Base-by-base conservation (phyloP, 345 rosid species). In the Ceriops zippeliana region DNA sequence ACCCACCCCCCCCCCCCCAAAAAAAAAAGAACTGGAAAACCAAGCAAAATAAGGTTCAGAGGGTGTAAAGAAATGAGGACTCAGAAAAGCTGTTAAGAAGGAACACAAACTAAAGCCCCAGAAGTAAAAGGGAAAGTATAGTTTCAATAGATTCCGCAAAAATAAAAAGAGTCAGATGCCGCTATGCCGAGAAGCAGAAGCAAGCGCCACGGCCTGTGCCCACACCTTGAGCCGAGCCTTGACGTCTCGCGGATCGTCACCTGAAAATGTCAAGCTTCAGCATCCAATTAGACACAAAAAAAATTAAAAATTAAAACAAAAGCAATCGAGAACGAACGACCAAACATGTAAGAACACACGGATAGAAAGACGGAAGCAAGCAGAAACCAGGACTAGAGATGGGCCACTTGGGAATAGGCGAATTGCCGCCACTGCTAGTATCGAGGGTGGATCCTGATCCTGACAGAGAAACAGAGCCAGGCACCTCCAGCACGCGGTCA, bases 161-260 rank as follows among this genome's bases (percentile, higher is more conserved):
- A 7, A 32, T 70, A 54, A 15, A 65, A 65, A 16, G 5, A 65
- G 70, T 77, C 67, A 77, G 54, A 46, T 5, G 53, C 61, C 52
- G 70, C 78, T 62, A n/a, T 78, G 69, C 56, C 78, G 78, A 60
- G 92, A 77, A 20, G 93, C 51, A 7, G 96, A 88, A 4, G 87
- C 87, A 16, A 90, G 75, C 16, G 96, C 96, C 78, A 95, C 99
- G 6, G 96, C 89, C 60, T 91, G 99, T 67, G 99, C 97, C 99
- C 99, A 95, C 49, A 86, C 93, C 81, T 88, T 95, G 9, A 91
- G 86, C 79, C 97, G 77, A 2, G 96, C 97, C 85, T 95, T 95
- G 31, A 91, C 99, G 26, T 91, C 96, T 67, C 87, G 72, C 10
- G 99, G 96, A 72, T 95, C 92, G 79, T 95, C 99, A 8, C 99